Conservation (phyloP, 129 eudicot species). For the Helianthus annuus region DNA sequence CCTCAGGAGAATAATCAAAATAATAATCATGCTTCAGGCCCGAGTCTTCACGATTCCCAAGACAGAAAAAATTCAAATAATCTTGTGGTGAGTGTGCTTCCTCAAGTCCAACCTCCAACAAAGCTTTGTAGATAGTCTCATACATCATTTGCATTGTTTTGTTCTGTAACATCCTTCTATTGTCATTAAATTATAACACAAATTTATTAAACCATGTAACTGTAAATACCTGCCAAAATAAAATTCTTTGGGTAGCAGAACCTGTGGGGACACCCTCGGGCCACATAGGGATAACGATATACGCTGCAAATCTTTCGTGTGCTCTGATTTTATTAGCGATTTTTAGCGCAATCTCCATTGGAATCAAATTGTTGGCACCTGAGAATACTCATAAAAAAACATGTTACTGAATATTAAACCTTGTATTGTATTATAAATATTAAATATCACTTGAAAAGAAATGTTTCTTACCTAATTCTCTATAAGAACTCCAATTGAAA, state of each 20-base stretch:
- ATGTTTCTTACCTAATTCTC: slow-evolving; percentile 59
- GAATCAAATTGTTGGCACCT: slow-evolving; percentile 91
- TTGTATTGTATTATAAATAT: not conserved
- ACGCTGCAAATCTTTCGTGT: slow-evolving; percentile 83
- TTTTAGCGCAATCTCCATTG: slow-evolving; percentile 87
- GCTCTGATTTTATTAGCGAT: slow-evolving; percentile 65
- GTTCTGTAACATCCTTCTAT: slow-evolving; percentile 44
- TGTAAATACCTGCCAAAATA: slow-evolving; percentile 75
- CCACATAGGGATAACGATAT: slow-evolving; percentile 95
- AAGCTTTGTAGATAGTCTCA: slow-evolving; percentile 81
- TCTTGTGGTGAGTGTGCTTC: slow-evolving; percentile 81
- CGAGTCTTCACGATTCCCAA: slow-evolving; percentile 79
- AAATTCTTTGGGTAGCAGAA: slow-evolving; percentile 76
- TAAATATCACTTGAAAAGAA: not conserved
- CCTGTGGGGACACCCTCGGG: slow-evolving; percentile 94
- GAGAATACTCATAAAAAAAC: slow-evolving; percentile 1
- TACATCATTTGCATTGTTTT: slow-evolving; percentile 99
- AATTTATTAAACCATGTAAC: not conserved
- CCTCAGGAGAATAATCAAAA: slow-evolving; percentile 74
- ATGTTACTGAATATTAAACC: not conserved
- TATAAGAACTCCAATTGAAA: slow-evolving; percentile 65
- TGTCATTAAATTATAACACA: slow-evolving; percentile 3
- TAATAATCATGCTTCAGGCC: slow-evolving; percentile 23
- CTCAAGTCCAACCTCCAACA: slow-evolving; percentile 82
- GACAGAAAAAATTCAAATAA: slow-evolving; percentile 84